Base-by-base conservation (phyloP, 23 red algal genomes). In the Agarophyton chilense region DNA sequence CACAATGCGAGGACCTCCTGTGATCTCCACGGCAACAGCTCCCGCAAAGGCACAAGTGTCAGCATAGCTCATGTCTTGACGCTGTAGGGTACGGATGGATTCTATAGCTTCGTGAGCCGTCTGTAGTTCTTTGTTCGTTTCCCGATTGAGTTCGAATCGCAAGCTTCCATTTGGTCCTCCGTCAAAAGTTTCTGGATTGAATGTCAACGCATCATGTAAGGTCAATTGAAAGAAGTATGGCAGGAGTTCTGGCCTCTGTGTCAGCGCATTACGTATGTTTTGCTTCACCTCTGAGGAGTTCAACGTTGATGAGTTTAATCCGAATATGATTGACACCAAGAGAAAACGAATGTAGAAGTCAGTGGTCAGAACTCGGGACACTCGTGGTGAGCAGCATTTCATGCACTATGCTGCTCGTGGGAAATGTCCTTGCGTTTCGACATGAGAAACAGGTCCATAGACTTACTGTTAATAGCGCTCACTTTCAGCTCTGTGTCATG, bases 11-110 rank as follows among this genome's bases (percentile, higher is more conserved):
- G 97, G 97, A 41, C 93, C 97, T 21, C 90, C 90, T n/a, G 91
- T 77, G 17, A 99, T 73, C 80, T 99, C 97, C 34, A 92, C 41
- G 18, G 88, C 97, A 64, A 99, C 97, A 21, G 93, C 79, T 46
- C 97, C 97, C 10, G 88, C 97, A 94, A 93, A 99, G 7, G 97
- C 97, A 61, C 88, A 93, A 18, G 84, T 90, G 73, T 99, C 97
- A 16, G 93, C 97, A 77, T 82, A 91, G 31, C 90, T 94, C 61
- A 95, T 90, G 60, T 93, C 97, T 34, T 85, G 77, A 63, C 88
- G 85, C 35, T 81, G 75, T 13, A 77, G 49, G 4, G 56, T 28
- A 42, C 86, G 78, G 13, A 92, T 80, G 45, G 55, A 21, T 45
- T 56, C 82, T n/a, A 98, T 63, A 10, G 95, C 92, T 72, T 91